Evolutionary conservation across 1,284 basidiomycete species (phyloP).

Genomic region (Termitomyces sp.): DNA sequence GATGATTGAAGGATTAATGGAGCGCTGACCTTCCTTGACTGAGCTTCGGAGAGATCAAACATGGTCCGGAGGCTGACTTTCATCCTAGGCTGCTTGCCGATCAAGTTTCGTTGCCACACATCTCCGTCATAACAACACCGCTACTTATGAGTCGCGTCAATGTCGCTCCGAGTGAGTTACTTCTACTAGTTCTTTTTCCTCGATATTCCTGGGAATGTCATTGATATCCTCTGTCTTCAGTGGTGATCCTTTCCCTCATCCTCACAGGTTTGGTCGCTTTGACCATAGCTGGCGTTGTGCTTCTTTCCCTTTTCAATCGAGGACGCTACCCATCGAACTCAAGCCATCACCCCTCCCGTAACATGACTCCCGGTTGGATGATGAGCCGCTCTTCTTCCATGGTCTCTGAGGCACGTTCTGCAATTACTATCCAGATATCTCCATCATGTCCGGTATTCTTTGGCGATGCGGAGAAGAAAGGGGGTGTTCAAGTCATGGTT

Average conservation of each 20-base stretch:
- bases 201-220: background rate
- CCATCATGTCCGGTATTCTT: conserved; percentile 13
- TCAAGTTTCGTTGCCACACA: background rate
- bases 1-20: background rate
- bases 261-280: conserved; percentile 14
- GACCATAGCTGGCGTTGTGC: conserved; percentile 7
- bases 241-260: conserved; percentile 16
- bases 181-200: background rate
- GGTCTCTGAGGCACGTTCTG: conserved; percentile 1
- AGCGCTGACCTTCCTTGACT: background rate
- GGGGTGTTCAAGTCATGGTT: conserved; percentile 12
- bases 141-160: conserved; percentile 1
- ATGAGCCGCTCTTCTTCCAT: conserved; percentile 9
- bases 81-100: background rate
- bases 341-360: conserved; percentile 1
- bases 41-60: background rate
- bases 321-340: background rate
- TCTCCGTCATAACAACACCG: background rate
- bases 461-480: conserved; percentile 7
- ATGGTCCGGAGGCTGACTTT: background rate
- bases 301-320: conserved; percentile 7
- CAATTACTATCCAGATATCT: conserved; percentile 11
- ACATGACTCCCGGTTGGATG: conserved; percentile 1
- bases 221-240: conserved; percentile 1
- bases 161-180: conserved; percentile 11